Conservation (phyloP, 345 rosid genomes). For the Syzygium grande region DNA sequence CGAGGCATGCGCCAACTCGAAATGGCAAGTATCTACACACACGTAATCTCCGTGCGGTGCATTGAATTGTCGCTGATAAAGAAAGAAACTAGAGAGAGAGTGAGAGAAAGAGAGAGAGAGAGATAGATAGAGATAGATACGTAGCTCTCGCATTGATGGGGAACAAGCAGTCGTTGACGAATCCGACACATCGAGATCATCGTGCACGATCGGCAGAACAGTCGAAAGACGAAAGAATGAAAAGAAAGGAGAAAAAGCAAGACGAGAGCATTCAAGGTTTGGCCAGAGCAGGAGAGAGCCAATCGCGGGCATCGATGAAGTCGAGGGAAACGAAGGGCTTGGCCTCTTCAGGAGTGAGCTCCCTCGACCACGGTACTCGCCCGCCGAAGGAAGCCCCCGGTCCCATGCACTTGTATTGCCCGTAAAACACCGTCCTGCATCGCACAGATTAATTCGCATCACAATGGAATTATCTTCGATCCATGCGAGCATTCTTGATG, state of each 20-base stretch:
- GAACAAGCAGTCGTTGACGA: background rate
- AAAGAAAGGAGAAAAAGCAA: background rate
- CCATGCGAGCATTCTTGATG: background rate
- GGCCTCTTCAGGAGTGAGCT: conserved; percentile 75
- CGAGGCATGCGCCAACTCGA: background rate
- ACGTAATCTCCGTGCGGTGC: background rate
- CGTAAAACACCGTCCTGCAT: conserved; percentile 88
- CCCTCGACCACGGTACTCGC: conserved; percentile 82
- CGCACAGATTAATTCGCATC: background rate
- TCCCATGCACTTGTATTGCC: conserved; percentile 88
- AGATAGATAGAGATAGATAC: too few species aligned
- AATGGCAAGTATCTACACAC: background rate
- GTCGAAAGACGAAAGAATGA: background rate
- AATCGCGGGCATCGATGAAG: conserved; percentile 75
- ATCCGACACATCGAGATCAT: background rate
- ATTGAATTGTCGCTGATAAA: background rate
- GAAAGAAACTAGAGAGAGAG: background rate
- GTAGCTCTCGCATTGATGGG: background rate
- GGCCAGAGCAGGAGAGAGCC: conserved; percentile 22
- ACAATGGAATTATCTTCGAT: background rate
- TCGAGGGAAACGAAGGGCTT: conserved; percentile 67
- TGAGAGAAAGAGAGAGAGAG: too few species aligned
- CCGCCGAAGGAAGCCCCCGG: conserved; percentile 70
- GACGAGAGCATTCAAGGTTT: background rate
- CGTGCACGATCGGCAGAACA: background rate